Base-by-base conservation (phyloP, 129 eudicot species). In the Helichrysum umbraculigerum region DNA sequence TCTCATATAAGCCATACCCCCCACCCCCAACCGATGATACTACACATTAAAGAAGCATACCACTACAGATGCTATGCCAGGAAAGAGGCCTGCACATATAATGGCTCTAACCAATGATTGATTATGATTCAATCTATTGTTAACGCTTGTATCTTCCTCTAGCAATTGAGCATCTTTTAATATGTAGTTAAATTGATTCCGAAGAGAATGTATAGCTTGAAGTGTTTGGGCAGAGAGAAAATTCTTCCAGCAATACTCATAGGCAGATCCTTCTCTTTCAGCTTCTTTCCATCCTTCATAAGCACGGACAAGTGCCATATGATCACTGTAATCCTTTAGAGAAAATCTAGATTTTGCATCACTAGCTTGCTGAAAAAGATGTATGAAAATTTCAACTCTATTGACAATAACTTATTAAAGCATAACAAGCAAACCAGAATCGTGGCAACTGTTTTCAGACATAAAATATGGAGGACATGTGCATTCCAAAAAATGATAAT, bases 271-370 rank as follows among this genome's bases (percentile, higher is more conserved):
- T 89, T 95, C 99, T 86, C 99, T 84, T 66, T 91, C 97, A 30
- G 99, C 99, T 84, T 91, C 92, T 84, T 91, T 95, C 99, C 99
- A 95, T 86, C 99, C 99, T 86, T 95, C 97, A 83, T 89, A 95
- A 62, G 99, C 99, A 84, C 99, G 99, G 21, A 95, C 97, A 78
- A 95, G 93, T 17, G 99, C 99, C 96, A 95, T 95, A 61, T 95
- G 99, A 75, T 95, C 99, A 77, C 99, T 95, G 76, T 95, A 91
- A 86, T 91, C 97, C 86, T 95, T 95, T 30, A 96, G 91, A 50
- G 99, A 95, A 76, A 91, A 95, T 72, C 92, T 87, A n/a, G 97
- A 85, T 80, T 95, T 95, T 30, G 99, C 99, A 34, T 91, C 86
- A 76, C 92, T 96, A 12, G 99, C 99, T 87, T 89, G 82, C 99